These are phyloP conservation scores for Lobulomyces angularis DNA, from an alignment of 192 early-diverging fungal genomes.

Conservation along the genomic window DNA sequence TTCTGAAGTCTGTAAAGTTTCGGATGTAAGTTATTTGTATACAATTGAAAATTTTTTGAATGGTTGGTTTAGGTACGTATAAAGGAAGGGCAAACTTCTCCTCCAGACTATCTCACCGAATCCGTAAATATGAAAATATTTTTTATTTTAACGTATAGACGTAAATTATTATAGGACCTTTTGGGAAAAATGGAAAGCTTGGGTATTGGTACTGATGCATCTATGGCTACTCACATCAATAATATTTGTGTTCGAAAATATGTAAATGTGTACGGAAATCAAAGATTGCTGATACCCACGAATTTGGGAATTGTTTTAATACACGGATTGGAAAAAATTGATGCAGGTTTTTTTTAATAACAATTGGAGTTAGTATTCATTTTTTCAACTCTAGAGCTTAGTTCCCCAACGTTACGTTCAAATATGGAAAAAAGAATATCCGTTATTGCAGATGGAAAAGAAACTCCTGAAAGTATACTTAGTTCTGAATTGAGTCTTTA, in stretches of 20 bases:
- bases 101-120: conserved; percentile 40
- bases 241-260: conserved; percentile 40
- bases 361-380: conserved; percentile 4
- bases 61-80: no score
- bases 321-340: conserved; percentile 43
- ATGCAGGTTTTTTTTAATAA: conserved; percentile 29
- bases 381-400: not conserved
- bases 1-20: conserved; percentile 12
- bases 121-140: conserved; percentile 27
- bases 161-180: not conserved
- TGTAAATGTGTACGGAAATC: conserved; percentile 24
- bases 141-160: not conserved
- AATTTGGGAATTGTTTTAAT: conserved; percentile 42
- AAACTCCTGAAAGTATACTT: conserved; percentile 16
- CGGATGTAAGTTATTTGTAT: conserved; percentile 6
- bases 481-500: conserved; percentile 25
- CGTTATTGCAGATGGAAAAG: conserved; percentile 30
- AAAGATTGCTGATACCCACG: conserved; percentile 29
- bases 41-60: no score
- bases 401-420: conserved; percentile 27
- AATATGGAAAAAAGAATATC: conserved; percentile 34
- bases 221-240: conserved; percentile 37
- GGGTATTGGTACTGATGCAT: conserved; percentile 41
- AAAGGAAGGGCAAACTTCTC: conserved; percentile 32
- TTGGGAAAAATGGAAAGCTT: conserved; percentile 26